Conservation (phyloP, 208 protist species). For the Acanthamoeba triangularis region DNA sequence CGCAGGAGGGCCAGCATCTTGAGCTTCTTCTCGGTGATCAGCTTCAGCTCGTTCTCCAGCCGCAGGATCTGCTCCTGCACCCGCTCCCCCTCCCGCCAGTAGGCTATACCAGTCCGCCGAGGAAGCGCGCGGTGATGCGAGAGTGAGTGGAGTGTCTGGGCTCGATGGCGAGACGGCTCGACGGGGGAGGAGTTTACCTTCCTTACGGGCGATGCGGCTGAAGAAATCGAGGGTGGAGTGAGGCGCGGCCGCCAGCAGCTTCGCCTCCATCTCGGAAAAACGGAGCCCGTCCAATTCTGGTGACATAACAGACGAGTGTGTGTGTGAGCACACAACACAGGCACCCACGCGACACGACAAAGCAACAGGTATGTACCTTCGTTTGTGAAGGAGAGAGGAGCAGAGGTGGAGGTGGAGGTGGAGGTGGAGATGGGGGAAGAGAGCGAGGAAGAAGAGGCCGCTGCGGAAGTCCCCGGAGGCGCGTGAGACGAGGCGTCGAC, state of each 20-base stretch:
- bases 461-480: background rate
- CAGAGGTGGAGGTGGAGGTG: background rate
- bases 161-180: no score
- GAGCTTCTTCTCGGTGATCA: background rate
- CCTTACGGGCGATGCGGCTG: constrained; percentile 1
- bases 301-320: background rate
- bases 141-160: background rate
- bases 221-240: background rate
- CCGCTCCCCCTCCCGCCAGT: background rate
- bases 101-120: background rate
- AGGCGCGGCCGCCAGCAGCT: background rate
- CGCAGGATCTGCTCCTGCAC: background rate
- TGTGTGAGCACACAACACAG: background rate
- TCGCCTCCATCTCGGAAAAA: constrained; percentile 3
- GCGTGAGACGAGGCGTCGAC: no score
- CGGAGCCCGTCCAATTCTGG: constrained; percentile 1
- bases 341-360: background rate
- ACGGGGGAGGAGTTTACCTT: background rate
- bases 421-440: background rate
- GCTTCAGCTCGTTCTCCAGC: constrained; percentile 20
- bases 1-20: constrained; percentile 61
- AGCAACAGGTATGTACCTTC: background rate
- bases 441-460: no score
- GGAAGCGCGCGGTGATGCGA: background rate
- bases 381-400: background rate